Conservation (phyloP, 2,329 filamentous ascomycete genomes). For the Pyrenophora seminiperda region DNA sequence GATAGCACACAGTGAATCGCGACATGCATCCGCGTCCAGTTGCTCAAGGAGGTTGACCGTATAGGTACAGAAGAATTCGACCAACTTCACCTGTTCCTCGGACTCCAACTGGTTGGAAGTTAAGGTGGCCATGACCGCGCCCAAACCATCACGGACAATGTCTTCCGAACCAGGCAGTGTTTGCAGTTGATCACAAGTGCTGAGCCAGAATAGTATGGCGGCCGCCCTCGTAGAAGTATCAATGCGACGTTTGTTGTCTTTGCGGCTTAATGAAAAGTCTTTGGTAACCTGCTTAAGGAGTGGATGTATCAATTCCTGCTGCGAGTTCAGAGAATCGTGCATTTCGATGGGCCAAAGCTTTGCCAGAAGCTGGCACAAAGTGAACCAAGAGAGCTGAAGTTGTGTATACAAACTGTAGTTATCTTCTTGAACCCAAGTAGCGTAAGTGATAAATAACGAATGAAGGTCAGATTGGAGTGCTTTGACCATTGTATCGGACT, state of each 20-base stretch:
- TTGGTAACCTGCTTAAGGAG: slow-evolving; percentile 34
- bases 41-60: slow-evolving; percentile 33
- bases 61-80: slow-evolving; percentile 36
- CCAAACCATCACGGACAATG: slow-evolving; percentile 25
- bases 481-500: slow-evolving; percentile 31
- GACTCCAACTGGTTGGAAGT: slow-evolving; percentile 18
- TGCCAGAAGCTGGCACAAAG: slow-evolving; percentile 33
- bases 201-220: slow-evolving; percentile 37
- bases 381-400: slow-evolving; percentile 35
- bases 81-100: slow-evolving; percentile 22
- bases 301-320: slow-evolving; percentile 31
- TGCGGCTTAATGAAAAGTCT: slow-evolving; percentile 23
- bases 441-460: slow-evolving; percentile 29
- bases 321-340: slow-evolving; percentile 31
- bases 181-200: slow-evolving; percentile 31
- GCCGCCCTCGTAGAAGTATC: slow-evolving; percentile 27
- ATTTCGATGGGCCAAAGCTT: slow-evolving; percentile 41
- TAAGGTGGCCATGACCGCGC: slow-evolving; percentile 31
- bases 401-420: slow-evolving; percentile 22
- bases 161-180: slow-evolving; percentile 30
- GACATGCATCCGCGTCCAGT: slow-evolving; percentile 21
- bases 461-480: slow-evolving; percentile 28
- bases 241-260: slow-evolving; percentile 13
- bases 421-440: slow-evolving; percentile 28
- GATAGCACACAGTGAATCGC: slow-evolving; percentile 24